Conservation (phyloP, 768 basidiomycete genomes). For the Chalciporus sphaerocephalus region DNA sequence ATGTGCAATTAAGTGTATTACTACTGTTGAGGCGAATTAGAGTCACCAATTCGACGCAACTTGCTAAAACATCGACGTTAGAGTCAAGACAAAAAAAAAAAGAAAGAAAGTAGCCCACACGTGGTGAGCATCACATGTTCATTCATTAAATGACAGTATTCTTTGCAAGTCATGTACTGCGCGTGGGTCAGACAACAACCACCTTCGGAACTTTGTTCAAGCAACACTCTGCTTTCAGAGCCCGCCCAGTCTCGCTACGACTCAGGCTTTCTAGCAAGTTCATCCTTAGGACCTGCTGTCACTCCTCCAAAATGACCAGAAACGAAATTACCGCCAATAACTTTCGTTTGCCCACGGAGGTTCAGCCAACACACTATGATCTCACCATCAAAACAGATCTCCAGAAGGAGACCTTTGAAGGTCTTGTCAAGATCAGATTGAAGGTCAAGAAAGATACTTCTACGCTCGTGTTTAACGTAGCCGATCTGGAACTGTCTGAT, state of each 20-base stretch:
- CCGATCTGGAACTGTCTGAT: slow-evolving; percentile 52
- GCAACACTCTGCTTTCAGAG: background rate
- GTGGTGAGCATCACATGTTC: background rate
- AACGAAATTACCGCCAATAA: slow-evolving; percentile 4
- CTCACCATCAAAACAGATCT: slow-evolving; percentile 80
- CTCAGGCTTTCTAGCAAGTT: background rate
- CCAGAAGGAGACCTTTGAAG: slow-evolving; percentile 67
- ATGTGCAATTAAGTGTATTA: no score
- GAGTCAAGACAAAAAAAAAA: no score
- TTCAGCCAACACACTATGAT: slow-evolving; percentile 75
- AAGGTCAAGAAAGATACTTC: slow-evolving; percentile 60
- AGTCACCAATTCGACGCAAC: background rate
- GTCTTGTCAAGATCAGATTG: slow-evolving; percentile 72
- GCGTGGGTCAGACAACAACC: slow-evolving; percentile 3
- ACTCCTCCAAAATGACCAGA: slow-evolving; percentile 10
- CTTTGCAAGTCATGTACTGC: slow-evolving; percentile 5
- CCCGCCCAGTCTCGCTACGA: background rate
- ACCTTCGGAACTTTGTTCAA: background rate
- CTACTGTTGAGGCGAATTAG: no score
- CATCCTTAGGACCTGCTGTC: slow-evolving; percentile 6
- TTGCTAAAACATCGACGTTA: background rate
- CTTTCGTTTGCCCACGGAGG: slow-evolving; percentile 59
- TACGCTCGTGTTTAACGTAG: slow-evolving; percentile 60
- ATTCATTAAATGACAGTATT: slow-evolving; percentile 11
- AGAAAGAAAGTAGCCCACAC: background rate